Evolutionary conservation across 2,329 filamentous ascomycete species (phyloP), one percentile per base, ranked within the genome.

Genomic region (Stagonosporopsis tanaceti): DNA sequence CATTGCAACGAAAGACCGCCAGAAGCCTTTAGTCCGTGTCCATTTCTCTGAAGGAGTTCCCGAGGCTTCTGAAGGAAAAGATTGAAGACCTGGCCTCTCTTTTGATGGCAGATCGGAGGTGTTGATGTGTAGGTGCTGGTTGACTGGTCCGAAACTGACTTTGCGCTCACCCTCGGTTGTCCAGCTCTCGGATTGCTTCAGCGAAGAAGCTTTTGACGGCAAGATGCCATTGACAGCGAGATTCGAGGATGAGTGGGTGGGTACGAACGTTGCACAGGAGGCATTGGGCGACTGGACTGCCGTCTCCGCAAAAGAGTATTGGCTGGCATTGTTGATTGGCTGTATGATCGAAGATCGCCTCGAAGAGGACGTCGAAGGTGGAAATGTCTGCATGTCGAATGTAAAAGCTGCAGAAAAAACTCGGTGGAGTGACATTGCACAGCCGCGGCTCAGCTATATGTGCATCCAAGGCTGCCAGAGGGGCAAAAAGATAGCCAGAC

Each of bases 1-100:
- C 20, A 73, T 67, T 1, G 68, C 65, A 25, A 67, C 35, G 30
- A 74, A 74, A 1, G 66, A 70, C 28, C 62, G 62, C 71, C 70
- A 74, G 42, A 73, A 74, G 9, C 70, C 68, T n/a, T 55, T 53
- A 2, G 54, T 57, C 2, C 54, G 44, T 6, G 32, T 57, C 54
- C 54, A 57, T 32, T 57, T 25, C 17, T 57, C 54, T 28, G 48
- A 57, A 6, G 54, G 44, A 7, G 48, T 53, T 6, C 27, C 20
- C 32, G 48, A 57, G 14, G 38, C 11, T 12, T 50, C 44, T 24
- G 48, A 53, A 3, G 50, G 34, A 17, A 24, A 44, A 15, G 39
- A 45, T 12, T 14, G n/a, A 38, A 57, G 48, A 8, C 20, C 4
- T 17, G 54, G 54, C 12, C 47, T 22, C 8, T 34, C 27, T 4